Conservation (phyloP, 2,329 filamentous ascomycete genomes). For the Plenodomus biglobosus region DNA sequence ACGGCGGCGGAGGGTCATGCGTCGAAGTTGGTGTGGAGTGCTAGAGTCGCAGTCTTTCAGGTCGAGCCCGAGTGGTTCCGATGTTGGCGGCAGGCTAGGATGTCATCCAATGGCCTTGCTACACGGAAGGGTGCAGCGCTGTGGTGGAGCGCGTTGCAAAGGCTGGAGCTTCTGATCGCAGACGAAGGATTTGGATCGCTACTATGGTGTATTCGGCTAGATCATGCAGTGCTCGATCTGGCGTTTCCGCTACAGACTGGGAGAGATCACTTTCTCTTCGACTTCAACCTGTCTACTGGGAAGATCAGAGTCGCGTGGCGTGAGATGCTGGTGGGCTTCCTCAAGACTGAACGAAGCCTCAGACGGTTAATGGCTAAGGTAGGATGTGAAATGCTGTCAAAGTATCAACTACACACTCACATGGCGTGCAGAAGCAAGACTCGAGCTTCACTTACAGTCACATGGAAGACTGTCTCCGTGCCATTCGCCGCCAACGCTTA, state of each 20-base stretch:
- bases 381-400: background rate
- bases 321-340: slow-evolving; percentile 22
- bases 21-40: slow-evolving; percentile 17
- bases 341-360: slow-evolving; percentile 26
- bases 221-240: slow-evolving; percentile 29
- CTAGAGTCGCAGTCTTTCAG: slow-evolving; percentile 23
- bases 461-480: slow-evolving; percentile 33
- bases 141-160: slow-evolving; percentile 6
- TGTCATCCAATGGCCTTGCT: background rate
- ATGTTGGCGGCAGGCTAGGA: slow-evolving; percentile 1
- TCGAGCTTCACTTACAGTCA: slow-evolving; percentile 23
- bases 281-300: slow-evolving; percentile 5
- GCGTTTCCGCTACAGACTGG: slow-evolving; percentile 15
- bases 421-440: slow-evolving; percentile 11
- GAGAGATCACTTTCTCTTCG: slow-evolving; percentile 9
- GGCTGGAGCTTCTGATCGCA: slow-evolving; percentile 7
- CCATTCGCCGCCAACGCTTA: slow-evolving; percentile 28
- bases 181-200: slow-evolving; percentile 21
- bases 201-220: slow-evolving; percentile 31
- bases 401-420: background rate
- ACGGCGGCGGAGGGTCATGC: background rate
- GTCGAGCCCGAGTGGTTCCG: slow-evolving; percentile 25
- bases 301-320: slow-evolving; percentile 26
- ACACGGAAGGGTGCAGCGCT: background rate
- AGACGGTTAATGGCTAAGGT: slow-evolving; percentile 26